Evolutionary conservation across 805 yeast species (phyloP).

Genomic region (Suhomyces faveliae): DNA sequence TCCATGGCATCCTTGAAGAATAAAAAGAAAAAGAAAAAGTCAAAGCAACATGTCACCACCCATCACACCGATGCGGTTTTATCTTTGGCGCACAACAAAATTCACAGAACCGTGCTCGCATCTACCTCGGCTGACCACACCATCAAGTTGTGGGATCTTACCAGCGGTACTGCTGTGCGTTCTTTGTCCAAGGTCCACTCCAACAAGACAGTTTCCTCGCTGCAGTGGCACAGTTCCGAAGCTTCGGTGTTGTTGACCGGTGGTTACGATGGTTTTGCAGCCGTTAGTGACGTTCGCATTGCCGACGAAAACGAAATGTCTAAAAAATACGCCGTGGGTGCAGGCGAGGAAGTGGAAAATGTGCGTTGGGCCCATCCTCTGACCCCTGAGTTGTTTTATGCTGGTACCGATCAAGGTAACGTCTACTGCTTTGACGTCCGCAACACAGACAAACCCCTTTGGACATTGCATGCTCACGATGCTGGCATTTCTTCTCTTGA

Average conservation of each 20-base stretch:
- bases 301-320: constrained; percentile 58
- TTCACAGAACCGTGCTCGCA: constrained; percentile 80
- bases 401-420: constrained; percentile 90
- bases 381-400: constrained; percentile 56
- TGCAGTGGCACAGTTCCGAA: constrained; percentile 77
- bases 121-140: constrained; percentile 96
- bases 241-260: constrained; percentile 78
- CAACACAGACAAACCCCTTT: constrained; percentile 63
- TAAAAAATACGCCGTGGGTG: constrained; percentile 59
- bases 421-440: constrained; percentile 88
- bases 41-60: constrained; percentile 54
- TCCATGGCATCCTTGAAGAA: constrained; percentile 37
- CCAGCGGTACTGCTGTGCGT: constrained; percentile 69
- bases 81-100: constrained; percentile 77
- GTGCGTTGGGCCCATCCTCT: constrained; percentile 66
- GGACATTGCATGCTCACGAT: constrained; percentile 98
- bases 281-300: constrained; percentile 82
- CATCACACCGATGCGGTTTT: constrained; percentile 95
- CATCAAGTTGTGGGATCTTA: constrained; percentile 92
- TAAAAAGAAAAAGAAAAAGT: constrained; percentile 51
- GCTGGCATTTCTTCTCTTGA: constrained; percentile 84
- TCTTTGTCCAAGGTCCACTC: constrained; percentile 70
- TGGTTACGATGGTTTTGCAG: constrained; percentile 85
- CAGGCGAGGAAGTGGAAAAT: constrained; percentile 81
- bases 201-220: constrained; percentile 78